These are phyloP conservation scores for Talaromyces funiculosus DNA, from an alignment of 2,329 filamentous ascomycete genomes.

Conservation along the genomic window DNA sequence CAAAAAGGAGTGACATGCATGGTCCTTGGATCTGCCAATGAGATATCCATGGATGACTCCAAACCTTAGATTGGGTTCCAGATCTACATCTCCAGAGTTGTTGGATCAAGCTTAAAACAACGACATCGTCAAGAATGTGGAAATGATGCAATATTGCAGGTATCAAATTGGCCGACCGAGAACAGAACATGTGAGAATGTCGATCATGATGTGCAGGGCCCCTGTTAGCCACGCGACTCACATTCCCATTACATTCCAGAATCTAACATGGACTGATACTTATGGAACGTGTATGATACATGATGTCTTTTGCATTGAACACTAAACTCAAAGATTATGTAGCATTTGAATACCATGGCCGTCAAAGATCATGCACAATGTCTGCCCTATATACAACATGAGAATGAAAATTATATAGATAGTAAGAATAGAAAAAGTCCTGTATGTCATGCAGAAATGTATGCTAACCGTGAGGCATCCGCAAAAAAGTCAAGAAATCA, in stretches of 20 bases:
- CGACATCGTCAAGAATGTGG: background rate
- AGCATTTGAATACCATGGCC: background rate
- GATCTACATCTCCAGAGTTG: background rate
- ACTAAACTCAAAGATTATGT: background rate
- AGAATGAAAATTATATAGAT: background rate
- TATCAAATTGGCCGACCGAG: background rate
- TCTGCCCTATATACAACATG: background rate
- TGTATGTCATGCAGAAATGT: background rate
- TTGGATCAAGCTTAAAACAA: background rate
- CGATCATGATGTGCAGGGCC: background rate
- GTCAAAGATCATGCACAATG: background rate
- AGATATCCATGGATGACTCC: background rate
- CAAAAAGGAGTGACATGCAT: background rate
- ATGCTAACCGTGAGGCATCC: background rate
- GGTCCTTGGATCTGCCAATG: background rate
- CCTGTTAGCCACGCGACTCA: background rate
- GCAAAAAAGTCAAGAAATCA: background rate
- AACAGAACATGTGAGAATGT: background rate
- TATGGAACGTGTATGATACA: background rate
- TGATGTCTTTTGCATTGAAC: background rate
- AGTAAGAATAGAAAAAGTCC: background rate
- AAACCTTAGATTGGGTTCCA: background rate
- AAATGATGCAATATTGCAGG: background rate
- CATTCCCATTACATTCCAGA: background rate
- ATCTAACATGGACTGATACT: background rate